These are phyloP conservation scores for Penicillium sp. DNA, from an alignment of 2,329 filamentous ascomycete genomes.

Conservation along the genomic window DNA sequence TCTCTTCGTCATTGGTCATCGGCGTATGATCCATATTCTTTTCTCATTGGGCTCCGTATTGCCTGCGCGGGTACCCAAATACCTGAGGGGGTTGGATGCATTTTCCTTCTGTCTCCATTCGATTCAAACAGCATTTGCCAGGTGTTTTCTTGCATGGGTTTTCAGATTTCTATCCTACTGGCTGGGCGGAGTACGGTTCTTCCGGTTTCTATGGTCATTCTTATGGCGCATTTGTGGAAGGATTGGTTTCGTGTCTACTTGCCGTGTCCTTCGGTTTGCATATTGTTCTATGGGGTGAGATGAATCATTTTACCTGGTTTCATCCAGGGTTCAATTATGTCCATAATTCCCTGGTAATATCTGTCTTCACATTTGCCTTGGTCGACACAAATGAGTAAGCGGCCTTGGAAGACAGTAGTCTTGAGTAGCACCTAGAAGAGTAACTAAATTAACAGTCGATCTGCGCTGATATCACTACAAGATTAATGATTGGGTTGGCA, in stretches of 20 bases:
- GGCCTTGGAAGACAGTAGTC: no score
- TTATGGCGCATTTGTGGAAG: not conserved
- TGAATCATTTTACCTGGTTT: not conserved
- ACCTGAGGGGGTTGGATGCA: not conserved
- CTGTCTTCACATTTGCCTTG: no score
- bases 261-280: not conserved
- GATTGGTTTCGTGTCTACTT: not conserved
- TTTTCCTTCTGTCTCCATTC: not conserved
- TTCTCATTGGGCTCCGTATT: not conserved
- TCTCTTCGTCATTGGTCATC: conserved; percentile 11
- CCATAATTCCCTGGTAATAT: not conserved
- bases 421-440: no score
- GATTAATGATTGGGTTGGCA: no score
- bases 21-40: conserved; percentile 13
- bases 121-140: conserved; percentile 12
- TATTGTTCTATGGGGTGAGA: not conserved
- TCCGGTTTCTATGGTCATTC: conserved; percentile 2
- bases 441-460: no score
- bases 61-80: conserved; percentile 5
- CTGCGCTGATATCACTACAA: no score
- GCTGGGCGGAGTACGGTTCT: conserved; percentile 13
- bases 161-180: conserved; percentile 1
- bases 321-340: not conserved
- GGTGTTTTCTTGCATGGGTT: conserved; percentile 17
- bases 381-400: no score